These are phyloP conservation scores for Neltuma alba DNA, from an alignment of 306 rosid species.

Conservation along the genomic window DNA sequence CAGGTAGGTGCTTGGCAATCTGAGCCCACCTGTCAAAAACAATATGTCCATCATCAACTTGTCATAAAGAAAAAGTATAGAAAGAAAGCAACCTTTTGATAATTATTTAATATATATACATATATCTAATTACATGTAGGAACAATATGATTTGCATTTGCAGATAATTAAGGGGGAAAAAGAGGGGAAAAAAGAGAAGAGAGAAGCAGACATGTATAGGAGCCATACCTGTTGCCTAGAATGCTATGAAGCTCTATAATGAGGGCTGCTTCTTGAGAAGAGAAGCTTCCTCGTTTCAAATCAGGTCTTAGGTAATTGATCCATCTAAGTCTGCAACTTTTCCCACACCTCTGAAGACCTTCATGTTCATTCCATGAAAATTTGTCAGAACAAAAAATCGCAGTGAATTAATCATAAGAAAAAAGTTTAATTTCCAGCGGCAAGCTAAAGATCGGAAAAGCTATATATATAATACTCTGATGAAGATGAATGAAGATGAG, in stretches of 20 bases:
- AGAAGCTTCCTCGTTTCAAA: conserved; percentile 92
- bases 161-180: too few species aligned
- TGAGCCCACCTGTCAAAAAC: conserved; percentile 82
- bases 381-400: not conserved
- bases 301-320: conserved; percentile 96
- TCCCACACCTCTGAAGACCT: conserved; percentile 92
- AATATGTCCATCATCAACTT: conserved; percentile 18
- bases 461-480: too few species aligned
- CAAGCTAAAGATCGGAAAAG: not conserved
- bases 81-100: conserved; percentile 27
- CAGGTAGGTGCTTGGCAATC: conserved; percentile 95
- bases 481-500: not conserved
- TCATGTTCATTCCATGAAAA: conserved; percentile 20
- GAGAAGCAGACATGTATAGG: conserved; percentile 12
- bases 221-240: conserved; percentile 78
- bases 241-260: conserved; percentile 87
- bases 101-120: not conserved
- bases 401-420: not conserved
- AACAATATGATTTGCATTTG: not conserved
- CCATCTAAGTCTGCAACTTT: conserved; percentile 97
- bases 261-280: conserved; percentile 92
- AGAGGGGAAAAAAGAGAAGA: too few species aligned
- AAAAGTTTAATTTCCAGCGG: not conserved
- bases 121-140: not conserved
- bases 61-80: conserved; percentile 24